phyloP scores from a whole-genome alignment of 2,329 filamentous ascomycete genomes.

The Diaporthe capsici region DNA sequence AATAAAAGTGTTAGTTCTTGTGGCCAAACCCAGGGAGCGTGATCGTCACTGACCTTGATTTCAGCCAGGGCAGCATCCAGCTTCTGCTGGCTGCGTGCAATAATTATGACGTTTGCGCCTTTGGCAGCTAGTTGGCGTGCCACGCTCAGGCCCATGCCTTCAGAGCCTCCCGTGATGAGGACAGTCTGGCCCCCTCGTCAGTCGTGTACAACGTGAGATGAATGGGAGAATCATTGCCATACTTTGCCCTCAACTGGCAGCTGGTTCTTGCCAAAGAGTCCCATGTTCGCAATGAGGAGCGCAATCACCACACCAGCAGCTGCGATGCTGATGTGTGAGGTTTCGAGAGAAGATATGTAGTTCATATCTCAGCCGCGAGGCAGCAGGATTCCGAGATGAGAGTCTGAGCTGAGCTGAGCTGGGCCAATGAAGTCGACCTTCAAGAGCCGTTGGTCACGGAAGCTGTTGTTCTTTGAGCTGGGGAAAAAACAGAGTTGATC shows the following conservation, averaged over 20 bases:
- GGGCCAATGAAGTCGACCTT: neutral
- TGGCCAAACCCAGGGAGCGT: neutral
- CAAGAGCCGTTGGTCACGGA: neutral
- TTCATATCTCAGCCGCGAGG: slow-evolving; percentile 43
- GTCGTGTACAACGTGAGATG: neutral
- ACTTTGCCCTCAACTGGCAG: slow-evolving; percentile 91
- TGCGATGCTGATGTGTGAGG: slow-evolving; percentile 45
- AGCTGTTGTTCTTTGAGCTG: neutral
- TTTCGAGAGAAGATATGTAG: slow-evolving; percentile 40
- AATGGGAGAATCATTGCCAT: slow-evolving; percentile 45
- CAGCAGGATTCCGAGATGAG: slow-evolving; percentile 2
- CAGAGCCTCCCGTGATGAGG: slow-evolving; percentile 78
- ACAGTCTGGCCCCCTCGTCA: slow-evolving; percentile 65
- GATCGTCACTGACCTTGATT: slow-evolving; percentile 61
- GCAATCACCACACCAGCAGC: slow-evolving; percentile 52
- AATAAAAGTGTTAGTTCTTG: slow-evolving; percentile 50
- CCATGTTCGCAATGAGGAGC: slow-evolving; percentile 67
- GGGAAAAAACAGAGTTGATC: neutral
- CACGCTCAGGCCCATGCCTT: slow-evolving; percentile 76
- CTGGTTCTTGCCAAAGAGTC: slow-evolving; percentile 79
- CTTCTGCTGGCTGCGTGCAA: slow-evolving; percentile 73
- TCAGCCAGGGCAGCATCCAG: slow-evolving; percentile 69
- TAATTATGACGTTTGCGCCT: slow-evolving; percentile 78
- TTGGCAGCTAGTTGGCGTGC: slow-evolving; percentile 73
- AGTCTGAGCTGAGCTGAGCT: slow-evolving; percentile 17